Conservation (phyloP, 2,329 filamentous ascomycete species). For the Colletotrichum chlorophyti region DNA sequence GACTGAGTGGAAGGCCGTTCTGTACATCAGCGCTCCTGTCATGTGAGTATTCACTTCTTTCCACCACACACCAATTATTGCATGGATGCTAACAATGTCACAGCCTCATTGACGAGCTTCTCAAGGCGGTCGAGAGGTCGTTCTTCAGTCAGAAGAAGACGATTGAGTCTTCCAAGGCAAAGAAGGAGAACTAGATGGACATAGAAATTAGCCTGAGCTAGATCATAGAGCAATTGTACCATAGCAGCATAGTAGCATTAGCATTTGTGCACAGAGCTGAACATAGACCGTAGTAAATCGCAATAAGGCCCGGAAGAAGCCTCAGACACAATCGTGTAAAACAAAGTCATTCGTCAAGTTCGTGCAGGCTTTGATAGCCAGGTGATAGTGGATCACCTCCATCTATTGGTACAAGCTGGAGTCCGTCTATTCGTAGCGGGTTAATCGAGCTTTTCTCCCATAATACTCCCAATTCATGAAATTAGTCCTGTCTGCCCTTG, state of each 20-base stretch:
- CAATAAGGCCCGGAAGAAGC: conserved; percentile 2
- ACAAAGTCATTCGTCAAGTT: conserved; percentile 26
- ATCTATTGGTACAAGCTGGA: conserved; percentile 45
- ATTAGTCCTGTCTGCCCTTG: conserved; percentile 94
- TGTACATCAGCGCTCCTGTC: conserved; percentile 88
- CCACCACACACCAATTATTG: too few species aligned
- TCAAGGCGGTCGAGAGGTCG: conserved; percentile 79
- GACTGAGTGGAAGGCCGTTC: conserved; percentile 90
- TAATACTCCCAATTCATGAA: neutral
- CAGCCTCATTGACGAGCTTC: conserved; percentile 81
- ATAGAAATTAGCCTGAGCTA: conserved; percentile 33
- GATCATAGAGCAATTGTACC: conserved; percentile 38
- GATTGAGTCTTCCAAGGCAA: conserved; percentile 47
- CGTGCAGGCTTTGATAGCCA: conserved; percentile 20
- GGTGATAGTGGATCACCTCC: conserved; percentile 31
- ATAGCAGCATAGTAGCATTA: conserved; percentile 31
- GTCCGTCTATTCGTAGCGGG: conserved; percentile 27
- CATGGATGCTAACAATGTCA: conserved; percentile 6
- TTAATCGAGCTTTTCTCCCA: conserved; percentile 13
- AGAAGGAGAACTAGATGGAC: conserved; percentile 60
- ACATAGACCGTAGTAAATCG: conserved; percentile 20
- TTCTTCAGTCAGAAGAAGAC: conserved; percentile 65
- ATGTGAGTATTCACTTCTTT: conserved; percentile 67
- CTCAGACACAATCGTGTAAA: neutral
- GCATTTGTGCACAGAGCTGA: conserved; percentile 24